phyloP scores from a whole-genome alignment of 768 basidiomycete species.

The Agrocybe praecox region DNA sequence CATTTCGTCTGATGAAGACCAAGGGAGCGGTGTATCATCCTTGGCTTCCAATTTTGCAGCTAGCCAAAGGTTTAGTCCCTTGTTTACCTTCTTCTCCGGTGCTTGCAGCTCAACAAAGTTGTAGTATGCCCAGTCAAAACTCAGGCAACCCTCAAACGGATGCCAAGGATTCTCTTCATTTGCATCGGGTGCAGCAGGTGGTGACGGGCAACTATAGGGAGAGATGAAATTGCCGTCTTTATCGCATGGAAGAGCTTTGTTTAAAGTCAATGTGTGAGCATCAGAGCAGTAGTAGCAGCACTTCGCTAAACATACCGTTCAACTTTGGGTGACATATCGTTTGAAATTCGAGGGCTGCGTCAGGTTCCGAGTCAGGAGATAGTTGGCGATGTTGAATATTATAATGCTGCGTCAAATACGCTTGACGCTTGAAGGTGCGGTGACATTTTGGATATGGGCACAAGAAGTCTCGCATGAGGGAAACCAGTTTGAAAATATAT shows the following conservation, averaged over 20 bases:
- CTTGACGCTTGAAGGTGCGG: too few species aligned
- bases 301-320: slow-evolving; percentile 4
- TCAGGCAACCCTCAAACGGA: neutral
- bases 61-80: slow-evolving; percentile 3
- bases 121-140: slow-evolving; percentile 1
- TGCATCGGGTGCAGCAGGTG: neutral
- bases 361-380: slow-evolving; percentile 1
- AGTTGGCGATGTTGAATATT: neutral
- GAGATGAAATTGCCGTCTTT: neutral
- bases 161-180: neutral
- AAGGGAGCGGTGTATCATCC: neutral
- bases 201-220: neutral
- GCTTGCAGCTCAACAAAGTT: neutral
- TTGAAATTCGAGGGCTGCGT: neutral
- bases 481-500: slow-evolving; percentile 20
- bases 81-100: neutral
- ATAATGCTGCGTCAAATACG: too few species aligned
- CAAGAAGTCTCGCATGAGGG: slow-evolving; percentile 18
- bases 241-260: neutral
- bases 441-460: neutral
- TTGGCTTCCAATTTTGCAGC: neutral
- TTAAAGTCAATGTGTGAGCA: slow-evolving; percentile 14
- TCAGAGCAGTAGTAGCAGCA: slow-evolving; percentile 10
- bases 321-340: neutral
- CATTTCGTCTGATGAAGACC: slow-evolving; percentile 1